Conservation (phyloP, 371 early-diverging fungal genomes). For the Mucor sp. region DNA sequence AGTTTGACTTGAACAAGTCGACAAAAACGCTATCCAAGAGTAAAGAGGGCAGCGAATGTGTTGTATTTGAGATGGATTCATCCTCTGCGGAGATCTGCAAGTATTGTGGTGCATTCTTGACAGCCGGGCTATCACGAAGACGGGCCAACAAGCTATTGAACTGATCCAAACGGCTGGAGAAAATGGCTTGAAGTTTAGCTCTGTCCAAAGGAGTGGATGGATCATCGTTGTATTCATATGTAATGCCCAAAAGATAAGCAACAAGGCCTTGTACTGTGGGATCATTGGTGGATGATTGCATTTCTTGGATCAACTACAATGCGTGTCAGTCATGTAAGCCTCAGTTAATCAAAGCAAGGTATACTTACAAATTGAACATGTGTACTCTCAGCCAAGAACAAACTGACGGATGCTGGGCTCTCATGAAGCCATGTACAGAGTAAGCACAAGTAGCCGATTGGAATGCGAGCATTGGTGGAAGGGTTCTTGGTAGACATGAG, state of each 20-base stretch:
- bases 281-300: conserved; percentile 82
- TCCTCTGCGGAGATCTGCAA: conserved; percentile 57
- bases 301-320: conserved; percentile 79
- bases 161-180: conserved; percentile 85
- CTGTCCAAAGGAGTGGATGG: conserved; percentile 71
- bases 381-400: conserved; percentile 86
- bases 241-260: conserved; percentile 84
- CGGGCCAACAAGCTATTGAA: conserved; percentile 81
- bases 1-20: conserved; percentile 78
- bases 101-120: conserved; percentile 72
- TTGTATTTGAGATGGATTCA: conserved; percentile 45
- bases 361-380: conserved; percentile 85
- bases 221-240: conserved; percentile 87
- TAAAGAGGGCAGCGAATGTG: conserved; percentile 55
- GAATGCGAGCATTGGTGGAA: conserved; percentile 65
- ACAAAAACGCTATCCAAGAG: conserved; percentile 83
- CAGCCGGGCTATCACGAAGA: conserved; percentile 79
- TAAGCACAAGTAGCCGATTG: conserved; percentile 72
- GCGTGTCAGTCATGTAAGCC: neutral
- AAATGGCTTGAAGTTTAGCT: conserved; percentile 77
- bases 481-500: conserved; percentile 59
- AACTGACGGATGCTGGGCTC: conserved; percentile 74
- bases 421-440: conserved; percentile 84
- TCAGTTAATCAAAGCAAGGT: neutral
- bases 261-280: conserved; percentile 87